A percentile compares a stretch with the other conserved stretches of the same genome.
Conservation (phyloP, 2,329 filamentous ascomycete genomes). For the Fusarium oligoseptatum region DNA sequence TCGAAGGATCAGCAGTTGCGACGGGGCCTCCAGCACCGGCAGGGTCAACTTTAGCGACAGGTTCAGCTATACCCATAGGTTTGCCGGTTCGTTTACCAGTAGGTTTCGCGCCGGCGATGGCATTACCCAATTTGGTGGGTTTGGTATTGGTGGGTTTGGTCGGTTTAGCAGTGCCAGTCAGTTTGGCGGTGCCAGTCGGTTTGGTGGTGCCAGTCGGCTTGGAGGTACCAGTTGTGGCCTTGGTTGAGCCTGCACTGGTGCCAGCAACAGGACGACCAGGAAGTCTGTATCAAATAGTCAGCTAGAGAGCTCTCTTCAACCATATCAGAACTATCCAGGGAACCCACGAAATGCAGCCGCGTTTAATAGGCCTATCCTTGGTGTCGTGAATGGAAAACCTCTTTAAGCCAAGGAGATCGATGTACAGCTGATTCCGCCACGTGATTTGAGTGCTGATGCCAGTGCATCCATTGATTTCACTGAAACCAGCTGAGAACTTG, state of each 20-base stretch:
- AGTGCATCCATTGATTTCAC: slow-evolving; percentile 39
- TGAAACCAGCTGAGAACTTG: slow-evolving; percentile 36
- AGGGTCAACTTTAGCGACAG: background rate
- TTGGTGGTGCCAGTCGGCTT: background rate
- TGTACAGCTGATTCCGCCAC: slow-evolving; percentile 46
- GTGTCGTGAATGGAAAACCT: slow-evolving; percentile 21
- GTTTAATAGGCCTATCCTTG: background rate
- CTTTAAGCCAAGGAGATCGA: slow-evolving; percentile 40
- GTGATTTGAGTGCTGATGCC: slow-evolving; percentile 46
- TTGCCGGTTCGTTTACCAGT: background rate
- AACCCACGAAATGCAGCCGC: background rate
- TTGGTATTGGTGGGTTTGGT: background rate
- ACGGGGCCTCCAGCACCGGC: background rate
- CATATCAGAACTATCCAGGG: background rate
- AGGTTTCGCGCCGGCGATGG: background rate
- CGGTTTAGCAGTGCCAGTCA: background rate
- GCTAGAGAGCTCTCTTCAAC: background rate
- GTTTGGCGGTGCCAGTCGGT: background rate
- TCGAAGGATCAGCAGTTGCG: background rate
- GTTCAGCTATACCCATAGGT: background rate
- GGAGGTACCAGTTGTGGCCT: background rate
- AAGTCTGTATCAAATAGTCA: background rate
- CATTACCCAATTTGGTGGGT: background rate
- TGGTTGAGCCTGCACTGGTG: background rate
- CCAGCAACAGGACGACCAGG: background rate